Conservation (phyloP, 2,329 filamentous ascomycete species). For the Claviceps sp. region DNA sequence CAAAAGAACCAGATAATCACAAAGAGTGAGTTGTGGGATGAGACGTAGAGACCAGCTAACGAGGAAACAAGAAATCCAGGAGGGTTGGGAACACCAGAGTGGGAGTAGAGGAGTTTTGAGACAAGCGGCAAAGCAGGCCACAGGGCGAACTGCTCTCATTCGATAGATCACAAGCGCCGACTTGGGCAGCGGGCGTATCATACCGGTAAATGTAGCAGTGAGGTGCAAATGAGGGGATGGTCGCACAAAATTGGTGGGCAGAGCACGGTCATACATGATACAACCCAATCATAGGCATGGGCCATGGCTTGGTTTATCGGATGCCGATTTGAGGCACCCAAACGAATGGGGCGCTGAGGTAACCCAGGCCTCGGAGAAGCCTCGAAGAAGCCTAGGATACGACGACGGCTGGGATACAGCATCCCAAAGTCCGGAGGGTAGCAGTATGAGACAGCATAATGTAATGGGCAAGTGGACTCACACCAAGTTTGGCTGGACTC, state of each 20-base stretch:
- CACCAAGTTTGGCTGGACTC: not conserved
- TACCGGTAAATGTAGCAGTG: slow-evolving; percentile 11
- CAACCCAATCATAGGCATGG: not conserved
- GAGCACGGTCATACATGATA: not conserved
- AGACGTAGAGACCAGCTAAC: slow-evolving; percentile 43
- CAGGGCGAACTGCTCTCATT: slow-evolving; percentile 15
- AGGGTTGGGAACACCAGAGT: slow-evolving; percentile 19
- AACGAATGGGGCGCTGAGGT: slow-evolving; percentile 20
- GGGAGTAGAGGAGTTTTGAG: slow-evolving; percentile 40
- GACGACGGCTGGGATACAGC: not conserved
- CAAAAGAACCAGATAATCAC: slow-evolving; percentile 21
- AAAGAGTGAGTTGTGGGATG: slow-evolving; percentile 14
- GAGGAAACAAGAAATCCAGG: slow-evolving; percentile 25
- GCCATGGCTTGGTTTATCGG: slow-evolving; percentile 4
- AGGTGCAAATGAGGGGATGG: slow-evolving; percentile 9
- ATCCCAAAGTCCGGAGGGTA: not conserved
- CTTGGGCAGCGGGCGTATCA: slow-evolving; percentile 13
- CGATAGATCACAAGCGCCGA: slow-evolving; percentile 22
- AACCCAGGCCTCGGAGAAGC: not conserved
- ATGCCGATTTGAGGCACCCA: not conserved
- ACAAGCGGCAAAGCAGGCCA: slow-evolving; percentile 14
- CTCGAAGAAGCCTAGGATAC: not conserved
- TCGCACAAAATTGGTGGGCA: slow-evolving; percentile 1
- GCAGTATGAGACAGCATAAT: not conserved
- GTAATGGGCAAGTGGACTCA: not conserved